Evolutionary conservation across 371 early-diverging fungal genomes (phyloP), one percentile per base, ranked within the genome.

Genomic region (Quaeritorhiza haematococci): DNA sequence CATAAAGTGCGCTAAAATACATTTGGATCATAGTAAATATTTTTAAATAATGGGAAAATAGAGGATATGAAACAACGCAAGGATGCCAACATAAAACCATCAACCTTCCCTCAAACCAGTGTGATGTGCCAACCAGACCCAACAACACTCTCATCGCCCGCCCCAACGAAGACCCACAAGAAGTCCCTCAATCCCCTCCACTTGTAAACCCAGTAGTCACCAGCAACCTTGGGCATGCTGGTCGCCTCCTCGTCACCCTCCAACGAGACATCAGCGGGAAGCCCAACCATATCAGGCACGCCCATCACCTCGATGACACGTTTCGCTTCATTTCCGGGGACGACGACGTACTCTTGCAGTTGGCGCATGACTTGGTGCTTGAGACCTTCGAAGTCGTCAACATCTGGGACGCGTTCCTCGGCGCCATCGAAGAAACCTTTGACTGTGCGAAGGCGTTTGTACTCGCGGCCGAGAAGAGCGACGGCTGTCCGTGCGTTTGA

Each of bases 151-250:
- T 42, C 58, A 27, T 24, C 24, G 13, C 42, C 21, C n/a, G n/a
- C n/a, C n/a, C 21, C 27, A 13, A 60, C 19, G 59, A 69, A 73
- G 62, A 82, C 81, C 67, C 73, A 80, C 19, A 83, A 64, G 55
- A 79, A 85, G 51, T 84, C 85, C 43, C 79, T 79, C 55, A 75
- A 76, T 27, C 75, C 78, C 52, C 83, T 67, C 83, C 83, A 83
- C 27, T 83, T 73, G 66, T 85, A 85, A 41, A 82, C 66, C 30
- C 80, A 60, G 53, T 53, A 63, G 27, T n/a, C n/a, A n/a, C n/a
- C n/a, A n/a, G n/a, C n/a, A n/a, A n/a, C n/a, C n/a, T n/a, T n/a
- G n/a, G n/a, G n/a, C n/a, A n/a, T n/a, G n/a, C n/a, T n/a, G n/a
- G n/a, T n/a, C n/a, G n/a, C n/a, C n/a, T n/a, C n/a, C n/a, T n/a